Evolutionary conservation across 345 rosid genomes (phyloP), one percentile per base, ranked within the genome.

Genomic region (Boechera retrofracta): DNA sequence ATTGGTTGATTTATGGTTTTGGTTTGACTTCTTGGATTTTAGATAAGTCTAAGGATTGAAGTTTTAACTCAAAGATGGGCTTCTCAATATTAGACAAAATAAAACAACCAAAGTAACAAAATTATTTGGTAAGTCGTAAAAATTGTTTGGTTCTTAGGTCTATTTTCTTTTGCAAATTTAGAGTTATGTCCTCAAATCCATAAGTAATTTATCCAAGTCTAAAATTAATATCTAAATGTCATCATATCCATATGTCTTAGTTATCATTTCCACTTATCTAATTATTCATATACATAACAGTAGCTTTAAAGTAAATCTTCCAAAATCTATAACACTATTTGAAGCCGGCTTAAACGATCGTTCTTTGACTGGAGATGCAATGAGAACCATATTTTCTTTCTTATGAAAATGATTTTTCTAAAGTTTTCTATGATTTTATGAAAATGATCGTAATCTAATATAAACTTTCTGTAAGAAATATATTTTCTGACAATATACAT

Each of bases 1-100:
- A 71, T 5, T 11, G 3, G 35, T 73, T 32, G 31, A n/a, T 54
- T 41, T 41, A 1, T 6, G 54, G 35, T 53, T 73, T 69, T 41
- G 26, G 1, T 24, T 44, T 64, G 56, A 6, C 56, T 4, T 54
- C 2, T 42, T 48, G 59, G 58, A 35, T 13, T 44, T 45, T 21
- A 2, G 33, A 52, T 26, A 38, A 32, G 36, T 48, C 16, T 16
- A 16, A 16, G 32, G 7, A 63, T 62, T 32, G 16, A 16, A 16
- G 6, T 52, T 5, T 28, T 28, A 41, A 16, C 16, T 16, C 16
- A 16, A 16, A 36, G 10, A 6, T 28, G 48, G 51, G 3, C 48
- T 16, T 48, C 38, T 18, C 12, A 18, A 58, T 5, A 33, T 0
- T 2, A 32, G 15, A 15, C 24, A 31, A 15, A 51, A 71, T 32